Evolutionary conservation across 371 early-diverging fungal species (phyloP).

Genomic region (Neoconidiobolus thromboides): DNA sequence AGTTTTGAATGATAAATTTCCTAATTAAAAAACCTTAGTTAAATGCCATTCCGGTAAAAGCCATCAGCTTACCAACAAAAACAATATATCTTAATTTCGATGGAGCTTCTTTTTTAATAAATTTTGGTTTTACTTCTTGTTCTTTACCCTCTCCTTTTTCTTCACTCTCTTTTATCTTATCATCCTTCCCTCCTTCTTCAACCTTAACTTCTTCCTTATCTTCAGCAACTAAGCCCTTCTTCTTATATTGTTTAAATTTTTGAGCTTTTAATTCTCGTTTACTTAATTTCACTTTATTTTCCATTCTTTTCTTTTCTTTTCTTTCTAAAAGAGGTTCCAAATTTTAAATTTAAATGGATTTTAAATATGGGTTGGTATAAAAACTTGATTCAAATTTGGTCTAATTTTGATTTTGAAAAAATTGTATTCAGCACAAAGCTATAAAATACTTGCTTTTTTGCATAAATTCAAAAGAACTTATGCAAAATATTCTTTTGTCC

Average conservation of each 20-base stretch:
- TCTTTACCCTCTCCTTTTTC: slow-evolving; percentile 30
- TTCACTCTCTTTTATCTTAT: not conserved
- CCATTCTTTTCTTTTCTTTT: no score
- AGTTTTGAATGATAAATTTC: slow-evolving; percentile 43
- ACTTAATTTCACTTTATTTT: not conserved
- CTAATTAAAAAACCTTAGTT: slow-evolving; percentile 8
- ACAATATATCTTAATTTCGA: not conserved
- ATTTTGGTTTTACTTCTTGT: not conserved
- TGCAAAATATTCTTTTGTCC: no score
- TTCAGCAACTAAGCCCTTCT: not conserved
- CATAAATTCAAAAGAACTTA: no score
- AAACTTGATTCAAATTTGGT: no score
- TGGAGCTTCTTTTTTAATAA: not conserved
- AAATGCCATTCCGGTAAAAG: not conserved
- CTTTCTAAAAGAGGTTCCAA: no score
- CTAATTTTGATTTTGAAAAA: no score
- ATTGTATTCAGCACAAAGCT: no score
- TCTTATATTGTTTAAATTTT: not conserved
- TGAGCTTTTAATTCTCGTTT: not conserved
- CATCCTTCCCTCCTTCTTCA: not conserved
- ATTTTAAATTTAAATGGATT: no score
- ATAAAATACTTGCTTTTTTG: no score
- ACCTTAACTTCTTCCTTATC: not conserved
- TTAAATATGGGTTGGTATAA: no score
- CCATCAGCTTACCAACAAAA: not conserved